Base-by-base conservation (phyloP, 1,139 yeast species). In the Kodamaea fungicola region DNA sequence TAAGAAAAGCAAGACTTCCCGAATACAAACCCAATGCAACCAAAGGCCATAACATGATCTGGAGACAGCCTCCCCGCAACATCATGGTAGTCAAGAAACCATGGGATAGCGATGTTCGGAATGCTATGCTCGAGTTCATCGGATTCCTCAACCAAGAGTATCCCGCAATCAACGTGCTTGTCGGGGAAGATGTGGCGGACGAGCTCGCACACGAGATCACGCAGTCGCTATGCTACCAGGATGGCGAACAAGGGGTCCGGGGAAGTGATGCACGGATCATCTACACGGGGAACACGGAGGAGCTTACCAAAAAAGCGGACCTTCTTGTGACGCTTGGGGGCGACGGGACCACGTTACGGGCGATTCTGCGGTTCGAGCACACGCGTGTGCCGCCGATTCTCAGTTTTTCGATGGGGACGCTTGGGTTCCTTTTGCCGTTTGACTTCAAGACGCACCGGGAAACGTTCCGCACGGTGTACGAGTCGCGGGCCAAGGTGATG, bases 391-490 rank as follows among this genome's bases (percentile, higher is more conserved):
- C 97, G 1, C 98, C 97, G 0, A 86, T 90, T 0, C 63, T 90
- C 35, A 82, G 95, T 30, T 89, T 88, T 57, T 86, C 96, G 1
- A 64, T 90, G 64, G 98, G 98, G 0, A 89, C 97, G 0, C 61
- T 90, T 29, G 98, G 98, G 16, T 90, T 90, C 54, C 62, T 90
- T 30, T 67, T 90, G 34, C 98, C 98, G 1, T 90, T 88, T 60
- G 87, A 87, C 57, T 83, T 86, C 54, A 61, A 63, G 19, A 80
- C 76, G 37, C 77, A 78, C 52, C 62, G 64, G 30, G 64, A 65
- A n/a, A 83, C 88, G 0, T 87, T 90, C 52, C 62, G 69, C 23
- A 62, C 67, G 40, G 90, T 89, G 4, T 80, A 81, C 52, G 73
- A 74, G 32, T 79, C 87, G 19, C 68, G 84, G 37, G 81, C 88